Percentiles rank a stretch among this genome's conserved stretches.
phyloP scores from a whole-genome alignment of 495 filamentous ascomycete genomes.

The Trichocladium uniseriatum region DNA sequence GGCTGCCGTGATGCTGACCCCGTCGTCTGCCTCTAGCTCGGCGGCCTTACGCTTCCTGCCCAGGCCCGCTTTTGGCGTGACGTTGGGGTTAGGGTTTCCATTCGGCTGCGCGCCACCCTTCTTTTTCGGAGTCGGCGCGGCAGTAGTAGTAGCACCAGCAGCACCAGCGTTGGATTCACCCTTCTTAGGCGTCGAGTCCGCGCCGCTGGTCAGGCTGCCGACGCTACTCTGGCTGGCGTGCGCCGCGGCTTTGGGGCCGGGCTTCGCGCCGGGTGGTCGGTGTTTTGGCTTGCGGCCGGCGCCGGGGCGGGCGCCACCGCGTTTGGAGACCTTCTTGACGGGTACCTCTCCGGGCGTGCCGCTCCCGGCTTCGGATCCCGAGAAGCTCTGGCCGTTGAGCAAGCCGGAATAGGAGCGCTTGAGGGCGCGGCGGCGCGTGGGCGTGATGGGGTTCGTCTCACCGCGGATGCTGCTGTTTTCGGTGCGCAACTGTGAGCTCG shows the following conservation, averaged over 20 bases:
- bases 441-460: slow-evolving; percentile 8
- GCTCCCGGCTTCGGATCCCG: neutral
- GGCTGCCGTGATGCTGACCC: neutral
- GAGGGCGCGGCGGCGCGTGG: slow-evolving; percentile 4
- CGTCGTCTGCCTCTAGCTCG: slow-evolving; percentile 7
- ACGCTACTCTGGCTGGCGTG: slow-evolving; percentile 1
- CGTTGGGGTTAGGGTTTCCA: neutral
- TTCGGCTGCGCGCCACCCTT: no score
- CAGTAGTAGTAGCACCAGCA: no score
- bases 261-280: neutral
- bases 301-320: slow-evolving; percentile 27
- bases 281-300: slow-evolving; percentile 26
- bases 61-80: neutral
- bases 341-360: neutral
- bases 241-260: neutral
- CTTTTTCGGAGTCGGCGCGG: neutral
- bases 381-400: neutral
- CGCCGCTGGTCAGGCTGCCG: slow-evolving; percentile 4
- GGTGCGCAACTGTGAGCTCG: neutral
- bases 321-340: slow-evolving; percentile 23
- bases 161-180: neutral
- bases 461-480: slow-evolving; percentile 20
- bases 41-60: slow-evolving; percentile 15
- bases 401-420: slow-evolving; percentile 3
- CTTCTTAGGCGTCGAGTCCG: neutral